A percentile compares a stretch with the other conserved stretches of the same genome.
Evolutionary conservation across 495 filamentous ascomycete species (phyloP).

Genomic region (Penicillium maclennaniae): DNA sequence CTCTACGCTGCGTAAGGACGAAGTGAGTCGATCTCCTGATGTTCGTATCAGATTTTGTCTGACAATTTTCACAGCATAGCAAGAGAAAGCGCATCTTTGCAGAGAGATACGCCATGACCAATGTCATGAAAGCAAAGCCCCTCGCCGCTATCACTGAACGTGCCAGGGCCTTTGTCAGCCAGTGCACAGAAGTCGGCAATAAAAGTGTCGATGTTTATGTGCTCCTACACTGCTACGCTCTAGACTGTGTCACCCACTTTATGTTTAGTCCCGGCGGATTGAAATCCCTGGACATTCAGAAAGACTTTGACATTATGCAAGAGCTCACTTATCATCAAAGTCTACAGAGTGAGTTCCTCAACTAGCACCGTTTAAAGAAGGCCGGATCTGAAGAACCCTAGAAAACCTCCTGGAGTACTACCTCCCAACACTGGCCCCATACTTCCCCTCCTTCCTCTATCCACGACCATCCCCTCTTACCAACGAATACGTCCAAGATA

Average conservation of each 20-base stretch:
- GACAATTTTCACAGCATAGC: slow-evolving; percentile 45
- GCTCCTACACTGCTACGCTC: slow-evolving; percentile 57
- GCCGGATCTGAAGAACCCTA: slow-evolving; percentile 33
- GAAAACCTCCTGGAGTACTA: slow-evolving; percentile 31
- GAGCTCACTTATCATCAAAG: slow-evolving; percentile 63
- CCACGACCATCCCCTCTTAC: slow-evolving; percentile 29
- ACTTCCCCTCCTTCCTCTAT: slow-evolving; percentile 25
- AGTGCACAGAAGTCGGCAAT: slow-evolving; percentile 37
- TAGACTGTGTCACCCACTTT: slow-evolving; percentile 63
- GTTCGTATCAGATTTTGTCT: not conserved
- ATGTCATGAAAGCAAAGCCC: slow-evolving; percentile 51
- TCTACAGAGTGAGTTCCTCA: slow-evolving; percentile 49
- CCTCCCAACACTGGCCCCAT: slow-evolving; percentile 21
- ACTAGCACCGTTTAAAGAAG: not conserved
- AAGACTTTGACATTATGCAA: slow-evolving; percentile 59
- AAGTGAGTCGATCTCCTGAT: slow-evolving; percentile 26
- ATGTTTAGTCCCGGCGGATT: slow-evolving; percentile 60
- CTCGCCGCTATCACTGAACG: slow-evolving; percentile 52
- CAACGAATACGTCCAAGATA: slow-evolving; percentile 29
- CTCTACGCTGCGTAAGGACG: slow-evolving; percentile 53
- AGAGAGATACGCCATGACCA: slow-evolving; percentile 64
- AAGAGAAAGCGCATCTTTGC: slow-evolving; percentile 57
- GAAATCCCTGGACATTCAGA: slow-evolving; percentile 45
- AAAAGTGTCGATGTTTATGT: slow-evolving; percentile 57
- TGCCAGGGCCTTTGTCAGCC: slow-evolving; percentile 47